Evolutionary conservation across 2,329 filamentous ascomycete genomes (phyloP), one percentile per base, ranked within the genome.

Genomic region (Chaetomium olivaceum): DNA sequence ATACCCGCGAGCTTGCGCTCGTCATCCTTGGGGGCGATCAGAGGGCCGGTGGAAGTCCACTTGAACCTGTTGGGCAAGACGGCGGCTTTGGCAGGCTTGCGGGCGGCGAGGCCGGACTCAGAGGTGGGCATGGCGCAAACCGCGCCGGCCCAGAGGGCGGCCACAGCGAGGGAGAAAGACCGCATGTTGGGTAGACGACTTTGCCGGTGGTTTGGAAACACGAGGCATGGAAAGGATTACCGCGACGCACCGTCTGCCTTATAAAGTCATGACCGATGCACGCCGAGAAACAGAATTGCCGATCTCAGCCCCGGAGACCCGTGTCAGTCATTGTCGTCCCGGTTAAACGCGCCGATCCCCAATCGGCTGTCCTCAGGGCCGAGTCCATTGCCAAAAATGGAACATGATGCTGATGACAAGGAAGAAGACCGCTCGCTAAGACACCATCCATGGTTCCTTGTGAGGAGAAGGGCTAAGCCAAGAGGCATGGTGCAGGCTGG

Each of bases 11-110:
- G 25, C 19, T 63, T 46, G 33, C 70, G 70, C 14, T 46, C 46
- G 55, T 71, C 70, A 36, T 68, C 56, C 39, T 70, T 71, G 36
- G 70, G 67, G 27, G 39, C 33, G 55, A 71, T 59, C 8, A 71
- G 62, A 1, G 69, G 64, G 21, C 66, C 67, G 2, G 66, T 69
- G 14, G 70, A 71, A 1, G 39, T 60, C 70, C 69, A 71, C 43
- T 63, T 58, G 61, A 68, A 71, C 12, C 7, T 60, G 19, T 21
- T 61, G 11, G 66, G 64, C 16, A 68, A 46, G 19, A 50, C 14
- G 2, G 31, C 31, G 11, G 48, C 33, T 19, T 43, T 54, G 31
- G 19, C 21, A 16, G 48, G 56, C 25, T 48, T 60, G 50, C 46
- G 33, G 23, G 31, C 21, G 48, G 39, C 31, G 31, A 60, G 46